These are phyloP conservation scores for Berkeleyomyces basicola DNA, from an alignment of 2,329 filamentous ascomycete genomes.

Conservation along the genomic window DNA sequence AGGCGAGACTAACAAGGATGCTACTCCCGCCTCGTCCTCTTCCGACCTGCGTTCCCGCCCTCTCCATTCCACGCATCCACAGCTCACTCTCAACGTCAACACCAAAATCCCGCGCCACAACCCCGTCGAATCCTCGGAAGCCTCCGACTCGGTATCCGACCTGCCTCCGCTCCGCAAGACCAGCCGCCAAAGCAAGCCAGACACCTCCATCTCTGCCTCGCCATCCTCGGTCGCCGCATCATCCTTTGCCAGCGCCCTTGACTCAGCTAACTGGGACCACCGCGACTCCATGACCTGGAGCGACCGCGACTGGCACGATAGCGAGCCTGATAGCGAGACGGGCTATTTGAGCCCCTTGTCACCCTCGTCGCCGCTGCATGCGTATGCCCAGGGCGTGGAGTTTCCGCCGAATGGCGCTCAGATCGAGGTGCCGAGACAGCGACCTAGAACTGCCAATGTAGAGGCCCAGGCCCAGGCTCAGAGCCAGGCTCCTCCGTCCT, in stretches of 20 bases:
- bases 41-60: not conserved
- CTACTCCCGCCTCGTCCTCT: not conserved
- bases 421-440: constrained; percentile 1
- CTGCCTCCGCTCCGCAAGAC: constrained; percentile 15
- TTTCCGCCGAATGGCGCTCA: not conserved
- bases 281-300: constrained; percentile 47
- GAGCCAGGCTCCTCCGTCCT: not conserved
- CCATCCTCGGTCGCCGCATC: not conserved
- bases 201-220: not conserved
- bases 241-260: not conserved
- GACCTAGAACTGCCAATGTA: not conserved
- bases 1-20: constrained; percentile 37
- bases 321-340: constrained; percentile 28
- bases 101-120: not conserved
- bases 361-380: not conserved
- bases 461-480: not conserved
- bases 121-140: not conserved
- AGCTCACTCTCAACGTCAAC: not conserved
- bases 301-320: constrained; percentile 46
- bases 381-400: not conserved
- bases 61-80: constrained; percentile 18
- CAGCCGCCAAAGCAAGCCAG: not conserved
- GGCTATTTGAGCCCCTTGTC: constrained; percentile 14
- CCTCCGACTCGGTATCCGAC: constrained; percentile 17
- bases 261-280: constrained; percentile 17